Evolutionary conservation across 306 rosid genomes (phyloP), one percentile per base, ranked within the genome.

Genomic region (Urtica urens): DNA sequence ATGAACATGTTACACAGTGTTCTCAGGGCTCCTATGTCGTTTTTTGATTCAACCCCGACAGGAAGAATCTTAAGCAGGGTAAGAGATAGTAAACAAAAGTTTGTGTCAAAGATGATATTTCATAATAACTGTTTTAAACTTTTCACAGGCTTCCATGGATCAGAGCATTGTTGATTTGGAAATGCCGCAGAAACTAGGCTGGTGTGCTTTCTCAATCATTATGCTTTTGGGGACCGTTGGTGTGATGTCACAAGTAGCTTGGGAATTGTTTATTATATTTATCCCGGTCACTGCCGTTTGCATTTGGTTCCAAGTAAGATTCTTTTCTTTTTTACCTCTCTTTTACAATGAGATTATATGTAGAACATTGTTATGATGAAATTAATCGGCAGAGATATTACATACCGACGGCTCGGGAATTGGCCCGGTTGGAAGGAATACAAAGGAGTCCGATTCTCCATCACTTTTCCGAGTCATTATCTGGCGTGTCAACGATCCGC

Each of bases 61-160:
- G 97, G 97, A 65, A 81, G 97, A 77, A 84, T 84, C 65, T 70
- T 90, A 59, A 90, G 86, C 52, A 72, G 97, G 80, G 97, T 90
- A 77, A 75, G n/a, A n/a, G n/a, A n/a, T n/a, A 48, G 10, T 18
- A 12, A 16, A 14, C 33, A n/a, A 8, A 21, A 6, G 15, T 35
- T 4, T 15, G 10, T 50, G 14, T 25, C n/a, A n/a, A n/a, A n/a
- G n/a, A n/a, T n/a, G n/a, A n/a, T n/a, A n/a, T n/a, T n/a, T n/a
- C n/a, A n/a, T n/a, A n/a, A n/a, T n/a, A n/a, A n/a, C n/a, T 22
- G 40, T 29, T 50, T 7, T 39, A 54, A 59, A 57, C n/a, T 23
- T 22, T 71, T 26, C 72, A 59, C 92, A 90, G 97, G 92, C 78
- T 31, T 90, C 97, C 8, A 81, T 94, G 15, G 97, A 90, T 71